These are phyloP conservation scores for Cladosporium sp. DNA, from an alignment of 2,329 filamentous ascomycete species.

Conservation along the genomic window DNA sequence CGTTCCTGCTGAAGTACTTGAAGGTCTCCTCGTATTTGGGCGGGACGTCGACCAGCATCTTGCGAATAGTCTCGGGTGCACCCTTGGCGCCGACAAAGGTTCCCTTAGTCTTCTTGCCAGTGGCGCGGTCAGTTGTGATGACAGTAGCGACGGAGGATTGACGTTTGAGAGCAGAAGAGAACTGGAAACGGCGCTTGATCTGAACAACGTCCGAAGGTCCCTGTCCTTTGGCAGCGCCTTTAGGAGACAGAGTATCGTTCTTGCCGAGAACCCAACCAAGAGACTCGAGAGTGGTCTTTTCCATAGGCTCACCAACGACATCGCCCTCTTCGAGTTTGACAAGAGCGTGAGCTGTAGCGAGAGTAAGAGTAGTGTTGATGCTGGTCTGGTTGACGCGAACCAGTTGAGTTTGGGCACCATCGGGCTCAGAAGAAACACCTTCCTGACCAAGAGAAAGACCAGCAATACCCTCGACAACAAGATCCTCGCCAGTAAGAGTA, in stretches of 20 bases:
- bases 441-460: conserved; percentile 74
- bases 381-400: conserved; percentile 69
- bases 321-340: conserved; percentile 97
- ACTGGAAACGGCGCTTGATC: conserved; percentile 95
- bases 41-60: conserved; percentile 82
- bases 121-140: conserved; percentile 68
- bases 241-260: conserved; percentile 80
- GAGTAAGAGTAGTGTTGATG: conserved; percentile 84
- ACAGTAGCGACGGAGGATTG: conserved; percentile 93
- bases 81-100: conserved; percentile 97
- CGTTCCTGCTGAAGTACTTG: conserved; percentile 96
- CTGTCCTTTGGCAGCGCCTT: conserved; percentile 47
- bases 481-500: conserved; percentile 91
- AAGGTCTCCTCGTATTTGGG: conserved; percentile 94
- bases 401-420: conserved; percentile 82
- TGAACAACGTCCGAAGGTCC: conserved; percentile 76
- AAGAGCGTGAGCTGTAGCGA: conserved; percentile 91
- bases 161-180: conserved; percentile 93
- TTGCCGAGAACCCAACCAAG: conserved; percentile 91
- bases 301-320: conserved; percentile 97
- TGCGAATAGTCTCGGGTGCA: conserved; percentile 93
- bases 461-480: conserved; percentile 95
- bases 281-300: conserved; percentile 88
- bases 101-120: conserved; percentile 73
- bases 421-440: conserved; percentile 65